Percentiles rank a stretch among this genome's conserved stretches.
Evolutionary conservation across 179 eudicot species (phyloP).

Genomic region (Silene vulgaris): DNA sequence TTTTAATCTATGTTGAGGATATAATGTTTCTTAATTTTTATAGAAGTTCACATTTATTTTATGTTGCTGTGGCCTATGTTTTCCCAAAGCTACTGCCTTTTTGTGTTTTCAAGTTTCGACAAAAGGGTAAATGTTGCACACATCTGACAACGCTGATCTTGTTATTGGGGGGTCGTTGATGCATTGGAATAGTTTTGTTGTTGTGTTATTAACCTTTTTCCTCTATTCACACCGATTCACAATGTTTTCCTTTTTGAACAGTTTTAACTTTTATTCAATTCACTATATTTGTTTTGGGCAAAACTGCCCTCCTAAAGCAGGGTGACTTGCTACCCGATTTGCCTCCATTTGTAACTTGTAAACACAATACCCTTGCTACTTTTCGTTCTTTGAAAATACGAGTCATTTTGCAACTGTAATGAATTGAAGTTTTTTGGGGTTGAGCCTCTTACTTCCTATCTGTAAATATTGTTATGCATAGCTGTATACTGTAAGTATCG

Average conservation of each 20-base stretch:
- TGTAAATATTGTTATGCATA: neutral
- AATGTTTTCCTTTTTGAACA: neutral
- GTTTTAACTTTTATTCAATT: neutral
- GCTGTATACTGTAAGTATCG: neutral
- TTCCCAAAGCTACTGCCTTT: neutral
- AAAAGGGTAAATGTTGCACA: neutral
- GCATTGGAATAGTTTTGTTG: neutral
- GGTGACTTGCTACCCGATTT: neutral
- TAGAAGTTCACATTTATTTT: neutral
- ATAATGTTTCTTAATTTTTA: neutral
- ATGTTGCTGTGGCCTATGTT: neutral
- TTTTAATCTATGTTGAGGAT: neutral
- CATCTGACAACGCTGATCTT: neutral
- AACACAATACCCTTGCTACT: neutral
- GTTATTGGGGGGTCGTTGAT: neutral
- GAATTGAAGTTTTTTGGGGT: neutral
- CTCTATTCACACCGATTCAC: neutral
- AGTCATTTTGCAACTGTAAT: neutral
- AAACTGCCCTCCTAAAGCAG: neutral
- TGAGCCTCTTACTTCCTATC: neutral
- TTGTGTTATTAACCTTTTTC: neutral
- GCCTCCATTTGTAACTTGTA: neutral
- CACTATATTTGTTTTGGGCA: neutral
- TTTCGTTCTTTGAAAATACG: neutral
- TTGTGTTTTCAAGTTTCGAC: neutral